Evolutionary conservation across 140 eudicot species (phyloP), one percentile per base, ranked within the genome.

Genomic region (Eryngium alpinum): DNA sequence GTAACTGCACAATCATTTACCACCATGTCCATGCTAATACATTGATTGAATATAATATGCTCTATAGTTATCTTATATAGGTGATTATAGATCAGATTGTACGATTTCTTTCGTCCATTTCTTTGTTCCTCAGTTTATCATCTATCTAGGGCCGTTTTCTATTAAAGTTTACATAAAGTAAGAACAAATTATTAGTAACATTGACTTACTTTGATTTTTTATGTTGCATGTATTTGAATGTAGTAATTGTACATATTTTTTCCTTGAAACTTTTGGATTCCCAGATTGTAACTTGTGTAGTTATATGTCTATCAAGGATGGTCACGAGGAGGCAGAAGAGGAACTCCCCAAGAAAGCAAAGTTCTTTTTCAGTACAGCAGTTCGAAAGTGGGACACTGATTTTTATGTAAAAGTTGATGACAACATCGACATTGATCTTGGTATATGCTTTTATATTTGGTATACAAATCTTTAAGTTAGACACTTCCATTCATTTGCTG

Each of bases 341-440:
- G 97, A 92, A 81, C 75, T 90, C 77, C 88, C 96, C 75, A 92
- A 92, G 86, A 95, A 95, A 87, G 92, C 97, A 32, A 95, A 95
- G 80, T 92, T 86, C 82, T 95, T 95, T 85, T 95, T 95, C 81
- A 91, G 97, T 86, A 80, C 91, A 60, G 97, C 97, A 25, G 91
- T 92, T 43, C 97, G 88, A 88, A 90, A 83, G 60, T 95, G 99
- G 99, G 97, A 95, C 84, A 97, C 99, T 18, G 99, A 95, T 49
- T 95, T 91, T 84, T 95, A 95, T 85, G 90, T 95, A 50, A 95
- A 95, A 90, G 97, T 95, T 29, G 92, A 95, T 79, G 93, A 90
- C 83, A 84, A 84, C 83, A 82, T 95, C 71, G 87, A 89, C 77
- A 88, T 95, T 82, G 93, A 92, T 87, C 88, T 90, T 84, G 99